Conservation (phyloP, 164 flowering plant genomes). For the Dillenia suffruticosa region DNA sequence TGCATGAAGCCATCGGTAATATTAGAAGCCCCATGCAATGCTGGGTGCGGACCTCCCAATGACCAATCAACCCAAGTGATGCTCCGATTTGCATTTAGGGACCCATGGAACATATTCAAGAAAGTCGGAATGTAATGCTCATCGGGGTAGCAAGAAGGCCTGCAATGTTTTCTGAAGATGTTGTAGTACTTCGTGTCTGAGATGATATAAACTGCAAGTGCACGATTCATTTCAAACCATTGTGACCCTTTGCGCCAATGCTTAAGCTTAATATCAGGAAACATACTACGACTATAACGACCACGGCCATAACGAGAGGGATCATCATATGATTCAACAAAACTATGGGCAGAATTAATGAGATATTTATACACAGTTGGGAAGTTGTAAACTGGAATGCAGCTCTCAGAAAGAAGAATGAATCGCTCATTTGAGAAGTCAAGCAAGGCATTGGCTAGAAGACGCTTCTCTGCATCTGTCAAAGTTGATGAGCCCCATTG, state of each 20-base stretch:
- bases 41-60: conserved; percentile 72
- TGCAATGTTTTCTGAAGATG: conserved; percentile 62
- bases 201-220: conserved; percentile 47
- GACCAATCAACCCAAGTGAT: conserved; percentile 96
- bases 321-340: conserved; percentile 76
- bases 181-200: conserved; percentile 71
- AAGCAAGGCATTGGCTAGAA: conserved; percentile 82
- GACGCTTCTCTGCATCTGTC: conserved; percentile 77
- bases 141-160: conserved; percentile 87
- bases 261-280: conserved; percentile 52
- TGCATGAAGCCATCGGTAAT: conserved; percentile 55
- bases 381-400: conserved; percentile 76
- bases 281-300: conserved; percentile 72
- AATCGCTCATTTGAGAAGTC: conserved; percentile 88
- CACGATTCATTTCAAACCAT: conserved; percentile 77
- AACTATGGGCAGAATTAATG: conserved; percentile 49
- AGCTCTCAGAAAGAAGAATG: conserved; percentile 86
- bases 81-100: conserved; percentile 55
- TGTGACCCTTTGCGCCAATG: conserved; percentile 97
- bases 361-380: conserved; percentile 67
- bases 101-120: conserved; percentile 58
- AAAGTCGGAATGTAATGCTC: conserved; percentile 83
- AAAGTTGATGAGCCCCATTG: conserved; percentile 62
- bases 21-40: conserved; percentile 34
- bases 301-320: conserved; percentile 87